These are phyloP conservation scores for Globisporangium spinosum DNA, from an alignment of 352 stramenopile species.

Conservation along the genomic window DNA sequence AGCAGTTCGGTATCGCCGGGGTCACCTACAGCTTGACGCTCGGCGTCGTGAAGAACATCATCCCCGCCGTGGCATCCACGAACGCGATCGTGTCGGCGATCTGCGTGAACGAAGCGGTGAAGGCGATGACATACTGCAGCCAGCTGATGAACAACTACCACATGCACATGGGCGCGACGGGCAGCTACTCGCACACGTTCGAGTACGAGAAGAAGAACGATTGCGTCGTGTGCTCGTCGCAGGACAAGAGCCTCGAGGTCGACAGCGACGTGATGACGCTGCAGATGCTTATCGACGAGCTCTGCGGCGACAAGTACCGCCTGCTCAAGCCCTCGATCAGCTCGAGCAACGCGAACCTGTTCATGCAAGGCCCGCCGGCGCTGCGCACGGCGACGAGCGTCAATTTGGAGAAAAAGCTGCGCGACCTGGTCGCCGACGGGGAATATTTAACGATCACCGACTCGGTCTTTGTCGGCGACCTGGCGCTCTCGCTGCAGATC, in stretches of 20 bases:
- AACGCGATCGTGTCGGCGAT: slow-evolving; percentile 95
- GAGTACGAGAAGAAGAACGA: slow-evolving; percentile 92
- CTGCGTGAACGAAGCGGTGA: slow-evolving; percentile 96
- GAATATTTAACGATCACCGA: slow-evolving; percentile 94
- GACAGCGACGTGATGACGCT: slow-evolving; percentile 49
- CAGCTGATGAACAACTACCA: slow-evolving; percentile 98
- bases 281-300: slow-evolving; percentile 59
- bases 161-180: slow-evolving; percentile 96
- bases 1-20: slow-evolving; percentile 92
- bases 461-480: slow-evolving; percentile 85
- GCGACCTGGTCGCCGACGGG: slow-evolving; percentile 84
- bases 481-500: slow-evolving; percentile 71
- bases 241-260: slow-evolving; percentile 56
- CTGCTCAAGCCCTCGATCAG: slow-evolving; percentile 74
- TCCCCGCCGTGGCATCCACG: slow-evolving; percentile 95
- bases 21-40: slow-evolving; percentile 97
- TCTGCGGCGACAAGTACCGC: slow-evolving; percentile 56
- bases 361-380: slow-evolving; percentile 74
- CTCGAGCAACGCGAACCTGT: slow-evolving; percentile 56
- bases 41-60: slow-evolving; percentile 98
- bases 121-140: slow-evolving; percentile 94
- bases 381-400: slow-evolving; percentile 88
- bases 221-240: slow-evolving; percentile 85
- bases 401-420: slow-evolving; percentile 91
- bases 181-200: slow-evolving; percentile 96